Evolutionary conservation across 1,284 basidiomycete genomes (phyloP).

Genomic region (Amanita bisporigera): DNA sequence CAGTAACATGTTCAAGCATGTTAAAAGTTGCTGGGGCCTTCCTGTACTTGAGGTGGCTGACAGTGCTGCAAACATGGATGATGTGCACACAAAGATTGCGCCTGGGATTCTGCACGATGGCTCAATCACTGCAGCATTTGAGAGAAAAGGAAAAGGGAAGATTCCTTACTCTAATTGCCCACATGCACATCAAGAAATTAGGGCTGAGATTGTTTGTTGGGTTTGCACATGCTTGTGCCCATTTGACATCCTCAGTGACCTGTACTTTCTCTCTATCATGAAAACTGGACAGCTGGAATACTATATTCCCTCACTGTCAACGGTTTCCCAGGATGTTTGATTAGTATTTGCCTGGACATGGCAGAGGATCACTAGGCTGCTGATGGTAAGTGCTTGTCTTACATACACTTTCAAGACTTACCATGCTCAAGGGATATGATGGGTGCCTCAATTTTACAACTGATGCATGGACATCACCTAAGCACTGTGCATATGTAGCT

Average conservation of each 20-base stretch:
- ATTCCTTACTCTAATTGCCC: constrained; percentile 24
- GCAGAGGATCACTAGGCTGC: neutral
- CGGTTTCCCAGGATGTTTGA: constrained; percentile 3
- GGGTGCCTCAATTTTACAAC: neutral
- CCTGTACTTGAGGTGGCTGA: constrained; percentile 35
- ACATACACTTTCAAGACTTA: neutral
- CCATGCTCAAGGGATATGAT: neutral
- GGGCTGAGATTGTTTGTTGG: constrained; percentile 16
- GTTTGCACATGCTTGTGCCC: constrained; percentile 12
- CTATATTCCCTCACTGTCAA: neutral
- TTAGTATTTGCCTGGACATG: neutral
- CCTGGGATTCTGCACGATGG: constrained; percentile 13
- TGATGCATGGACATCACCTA: no score
- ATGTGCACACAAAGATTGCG: constrained; percentile 19
- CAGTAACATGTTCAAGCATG: constrained; percentile 43
- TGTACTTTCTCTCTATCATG: constrained; percentile 11
- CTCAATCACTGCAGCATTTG: constrained; percentile 22
- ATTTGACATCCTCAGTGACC: neutral
- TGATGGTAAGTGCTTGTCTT: neutral
- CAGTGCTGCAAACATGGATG: constrained; percentile 14
- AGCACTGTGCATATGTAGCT: no score
- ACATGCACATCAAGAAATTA: constrained; percentile 20
- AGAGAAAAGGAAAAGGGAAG: constrained; percentile 17
- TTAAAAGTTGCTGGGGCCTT: constrained; percentile 43
- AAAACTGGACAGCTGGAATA: neutral